Evolutionary conservation across 1,284 basidiomycete genomes (phyloP).

Genomic region (Kalmanozyma brasiliensis): DNA sequence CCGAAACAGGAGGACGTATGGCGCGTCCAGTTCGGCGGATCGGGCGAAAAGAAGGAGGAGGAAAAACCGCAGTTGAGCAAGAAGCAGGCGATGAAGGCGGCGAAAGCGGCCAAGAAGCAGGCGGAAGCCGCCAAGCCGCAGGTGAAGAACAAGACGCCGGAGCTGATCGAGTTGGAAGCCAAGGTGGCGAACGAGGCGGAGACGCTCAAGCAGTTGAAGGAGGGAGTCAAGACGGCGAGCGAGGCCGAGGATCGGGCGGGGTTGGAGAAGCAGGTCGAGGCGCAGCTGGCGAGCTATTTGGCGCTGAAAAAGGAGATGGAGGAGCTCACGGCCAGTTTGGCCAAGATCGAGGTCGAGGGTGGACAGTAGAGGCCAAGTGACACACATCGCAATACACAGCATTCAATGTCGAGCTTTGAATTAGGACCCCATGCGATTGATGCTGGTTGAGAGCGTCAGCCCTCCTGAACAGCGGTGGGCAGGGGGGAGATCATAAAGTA

Average conservation of each 20-base stretch:
- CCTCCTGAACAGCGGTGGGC: constrained; percentile 4
- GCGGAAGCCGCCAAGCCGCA: constrained; percentile 42
- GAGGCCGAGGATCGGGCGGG: constrained; percentile 52
- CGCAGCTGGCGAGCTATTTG: constrained; percentile 24
- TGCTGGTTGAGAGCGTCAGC: too few relatives aligned
- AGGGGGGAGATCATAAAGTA: constrained; percentile 22
- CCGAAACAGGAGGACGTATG: constrained; percentile 87
- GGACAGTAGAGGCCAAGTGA: constrained; percentile 2
- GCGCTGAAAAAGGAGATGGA: constrained; percentile 43
- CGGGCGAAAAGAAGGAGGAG: constrained; percentile 40
- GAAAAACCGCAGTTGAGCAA: constrained; percentile 62
- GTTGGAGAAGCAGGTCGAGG: constrained; percentile 31
- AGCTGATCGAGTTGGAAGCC: constrained; percentile 50
- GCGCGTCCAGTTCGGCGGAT: constrained; percentile 83
- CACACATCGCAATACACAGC: too few relatives aligned
- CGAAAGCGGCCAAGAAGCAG: constrained; percentile 62
- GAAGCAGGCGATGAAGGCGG: constrained; percentile 62
- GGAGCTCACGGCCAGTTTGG: constrained; percentile 30
- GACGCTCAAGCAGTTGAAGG: constrained; percentile 54
- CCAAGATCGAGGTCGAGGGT: constrained; percentile 35
- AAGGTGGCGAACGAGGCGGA: constrained; percentile 56
- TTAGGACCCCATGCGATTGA: too few relatives aligned
- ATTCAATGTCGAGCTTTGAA: too few relatives aligned
- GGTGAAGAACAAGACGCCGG: constrained; percentile 60
- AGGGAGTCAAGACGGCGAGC: constrained; percentile 36